Evolutionary conservation across 345 rosid genomes (phyloP).

Genomic region (Geranium brycei): DNA sequence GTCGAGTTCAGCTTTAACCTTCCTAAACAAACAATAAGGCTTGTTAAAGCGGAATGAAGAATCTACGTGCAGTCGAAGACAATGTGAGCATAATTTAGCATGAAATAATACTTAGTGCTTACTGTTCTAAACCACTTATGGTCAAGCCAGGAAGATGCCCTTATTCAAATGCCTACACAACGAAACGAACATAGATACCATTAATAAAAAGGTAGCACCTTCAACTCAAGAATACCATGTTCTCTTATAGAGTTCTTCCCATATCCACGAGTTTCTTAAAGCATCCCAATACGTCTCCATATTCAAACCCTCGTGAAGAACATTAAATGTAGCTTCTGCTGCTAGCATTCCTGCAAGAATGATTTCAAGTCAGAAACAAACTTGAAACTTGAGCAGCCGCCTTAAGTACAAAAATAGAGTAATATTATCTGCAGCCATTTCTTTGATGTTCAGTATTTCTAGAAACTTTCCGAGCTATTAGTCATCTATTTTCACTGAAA

Average conservation of each 20-base stretch:
- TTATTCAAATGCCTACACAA: conserved; percentile 70
- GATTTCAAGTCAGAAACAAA: no score
- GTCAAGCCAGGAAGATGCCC: conserved; percentile 84
- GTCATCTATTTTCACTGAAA: no score
- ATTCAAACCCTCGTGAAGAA: conserved; percentile 38
- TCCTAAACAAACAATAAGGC: conserved; percentile 32
- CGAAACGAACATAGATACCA: conserved; percentile 5
- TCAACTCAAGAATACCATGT: neutral
- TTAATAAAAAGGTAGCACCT: neutral
- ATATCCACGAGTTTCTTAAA: conserved; percentile 69
- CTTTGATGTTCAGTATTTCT: no score
- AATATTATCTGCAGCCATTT: no score
- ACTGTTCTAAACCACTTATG: conserved; percentile 69
- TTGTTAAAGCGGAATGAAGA: no score
- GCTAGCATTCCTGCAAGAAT: conserved; percentile 77
- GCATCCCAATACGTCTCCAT: conserved; percentile 66
- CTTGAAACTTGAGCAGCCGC: neutral
- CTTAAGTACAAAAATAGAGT: neutral
- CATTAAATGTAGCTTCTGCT: conserved; percentile 76
- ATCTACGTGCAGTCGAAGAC: neutral
- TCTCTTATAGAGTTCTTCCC: conserved; percentile 58
- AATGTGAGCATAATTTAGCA: conserved; percentile 1
- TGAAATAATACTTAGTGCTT: conserved; percentile 21
- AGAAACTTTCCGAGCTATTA: no score
- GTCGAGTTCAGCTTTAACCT: conserved; percentile 23